Conservation (phyloP, 2,329 filamentous ascomycete species). For the Hymenoscyphus fraxineus region DNA sequence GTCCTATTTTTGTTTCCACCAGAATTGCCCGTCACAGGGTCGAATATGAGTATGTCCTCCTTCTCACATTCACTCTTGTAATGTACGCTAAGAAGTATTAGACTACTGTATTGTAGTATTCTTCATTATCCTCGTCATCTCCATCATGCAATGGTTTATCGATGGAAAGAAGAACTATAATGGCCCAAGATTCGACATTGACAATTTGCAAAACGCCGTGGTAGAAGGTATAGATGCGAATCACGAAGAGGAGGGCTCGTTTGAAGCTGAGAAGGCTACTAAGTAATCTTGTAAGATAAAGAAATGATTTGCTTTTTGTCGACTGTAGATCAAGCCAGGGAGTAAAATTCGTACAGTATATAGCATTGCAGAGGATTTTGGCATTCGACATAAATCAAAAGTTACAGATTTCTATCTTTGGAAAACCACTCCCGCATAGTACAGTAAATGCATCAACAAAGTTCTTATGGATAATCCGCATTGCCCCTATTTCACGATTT, state of each 20-base stretch:
- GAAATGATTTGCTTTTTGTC: too few relatives aligned
- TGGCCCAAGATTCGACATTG: conserved; percentile 40
- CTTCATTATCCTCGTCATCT: conserved; percentile 40
- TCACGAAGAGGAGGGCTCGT: background rate
- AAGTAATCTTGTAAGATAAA: background rate
- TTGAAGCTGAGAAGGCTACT: background rate
- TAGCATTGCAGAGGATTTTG: too few relatives aligned
- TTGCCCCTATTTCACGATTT: too few relatives aligned
- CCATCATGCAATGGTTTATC: conserved; percentile 53
- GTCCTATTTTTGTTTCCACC: conserved; percentile 63
- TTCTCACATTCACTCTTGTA: background rate
- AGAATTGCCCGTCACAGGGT: conserved; percentile 51
- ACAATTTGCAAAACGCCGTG: conserved; percentile 23
- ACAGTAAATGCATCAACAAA: too few relatives aligned
- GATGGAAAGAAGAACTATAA: conserved; percentile 59
- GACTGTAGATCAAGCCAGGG: too few relatives aligned
- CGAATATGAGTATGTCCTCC: conserved; percentile 54
- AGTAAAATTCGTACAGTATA: too few relatives aligned
- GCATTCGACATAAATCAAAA: too few relatives aligned
- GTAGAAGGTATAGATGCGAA: background rate
- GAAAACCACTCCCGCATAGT: too few relatives aligned
- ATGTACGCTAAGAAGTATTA: conserved; percentile 4
- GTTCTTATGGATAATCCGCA: too few relatives aligned
- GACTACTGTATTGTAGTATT: conserved; percentile 37
- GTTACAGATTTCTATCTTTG: too few relatives aligned